Evolutionary conservation across 441 rosid genomes (phyloP).

Genomic region (Populus hybrid): DNA sequence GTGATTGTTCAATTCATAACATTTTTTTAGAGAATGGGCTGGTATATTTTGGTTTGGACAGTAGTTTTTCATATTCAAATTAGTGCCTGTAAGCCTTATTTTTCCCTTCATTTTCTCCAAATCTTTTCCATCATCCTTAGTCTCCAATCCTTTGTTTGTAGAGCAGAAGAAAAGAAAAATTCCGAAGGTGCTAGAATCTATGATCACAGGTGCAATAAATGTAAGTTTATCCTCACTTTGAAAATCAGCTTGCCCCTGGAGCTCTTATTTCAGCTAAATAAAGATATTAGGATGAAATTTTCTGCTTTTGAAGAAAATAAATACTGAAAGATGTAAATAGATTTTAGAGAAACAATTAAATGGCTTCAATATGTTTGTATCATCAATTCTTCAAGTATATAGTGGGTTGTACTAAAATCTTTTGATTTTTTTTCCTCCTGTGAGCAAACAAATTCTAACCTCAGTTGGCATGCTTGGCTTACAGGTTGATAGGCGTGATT

Average conservation of each 20-base stretch:
- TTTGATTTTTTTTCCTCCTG: not conserved
- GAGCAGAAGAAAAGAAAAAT: not conserved
- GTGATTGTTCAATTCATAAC: too few relatives aligned
- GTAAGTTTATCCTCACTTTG: not conserved
- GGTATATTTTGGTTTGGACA: not conserved
- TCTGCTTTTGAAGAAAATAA: too few relatives aligned
- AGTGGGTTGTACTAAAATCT: not conserved
- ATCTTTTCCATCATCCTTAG: not conserved
- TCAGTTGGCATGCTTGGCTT: conserved; percentile 14
- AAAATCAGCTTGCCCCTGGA: not conserved
- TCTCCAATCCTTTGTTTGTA: not conserved
- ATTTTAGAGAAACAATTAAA: not conserved
- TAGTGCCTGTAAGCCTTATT: not conserved
- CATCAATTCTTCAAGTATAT: not conserved
- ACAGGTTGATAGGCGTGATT: conserved; percentile 95
- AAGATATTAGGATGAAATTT: too few relatives aligned
- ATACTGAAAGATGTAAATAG: too few relatives aligned
- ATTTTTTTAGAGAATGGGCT: not conserved
- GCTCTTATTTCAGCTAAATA: not conserved
- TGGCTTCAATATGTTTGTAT: not conserved
- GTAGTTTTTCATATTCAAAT: not conserved
- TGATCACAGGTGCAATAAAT: not conserved
- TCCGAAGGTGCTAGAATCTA: not conserved
- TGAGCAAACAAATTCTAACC: conserved; percentile 17
- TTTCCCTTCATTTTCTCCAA: not conserved